These are phyloP conservation scores for Colletotrichum destructivum DNA, from an alignment of 2,329 filamentous ascomycete species.

Conservation along the genomic window DNA sequence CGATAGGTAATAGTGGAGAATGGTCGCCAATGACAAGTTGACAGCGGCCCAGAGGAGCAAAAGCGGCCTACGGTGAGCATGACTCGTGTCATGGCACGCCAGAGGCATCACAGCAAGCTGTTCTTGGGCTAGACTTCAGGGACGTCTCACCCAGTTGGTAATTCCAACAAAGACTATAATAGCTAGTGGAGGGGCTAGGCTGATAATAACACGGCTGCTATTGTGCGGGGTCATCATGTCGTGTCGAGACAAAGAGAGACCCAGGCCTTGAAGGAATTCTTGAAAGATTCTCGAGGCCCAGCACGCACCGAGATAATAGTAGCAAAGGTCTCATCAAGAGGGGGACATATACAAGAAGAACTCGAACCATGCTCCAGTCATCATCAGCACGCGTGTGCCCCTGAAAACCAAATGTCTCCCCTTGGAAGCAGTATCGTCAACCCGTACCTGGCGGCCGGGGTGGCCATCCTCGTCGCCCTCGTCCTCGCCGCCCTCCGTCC, in stretches of 20 bases:
- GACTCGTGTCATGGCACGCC: conserved; percentile 11
- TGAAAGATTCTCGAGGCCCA: neutral
- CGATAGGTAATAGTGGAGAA: neutral
- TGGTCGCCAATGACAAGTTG: too few species aligned
- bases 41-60: neutral
- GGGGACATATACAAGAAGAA: neutral
- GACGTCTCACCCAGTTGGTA: conserved; percentile 8
- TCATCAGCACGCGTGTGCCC: neutral
- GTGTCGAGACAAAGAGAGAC: conserved; percentile 22
- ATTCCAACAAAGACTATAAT: neutral
- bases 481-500: conserved; percentile 9
- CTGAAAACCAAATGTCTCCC: neutral
- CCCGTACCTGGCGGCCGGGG: conserved; percentile 23
- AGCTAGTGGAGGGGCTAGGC: too few species aligned
- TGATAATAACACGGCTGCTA: conserved; percentile 6
- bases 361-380: conserved; percentile 7
- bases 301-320: neutral
- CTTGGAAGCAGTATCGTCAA: neutral
- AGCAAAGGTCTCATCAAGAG: neutral
- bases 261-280: too few species aligned
- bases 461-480: conserved; percentile 20
- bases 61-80: neutral
- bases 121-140: neutral
- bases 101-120: neutral
- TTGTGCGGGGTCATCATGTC: conserved; percentile 14